Evolutionary conservation across 2,329 filamentous ascomycete genomes (phyloP), one percentile per base, ranked within the genome.

Genomic region (Aureobasidium sp.): DNA sequence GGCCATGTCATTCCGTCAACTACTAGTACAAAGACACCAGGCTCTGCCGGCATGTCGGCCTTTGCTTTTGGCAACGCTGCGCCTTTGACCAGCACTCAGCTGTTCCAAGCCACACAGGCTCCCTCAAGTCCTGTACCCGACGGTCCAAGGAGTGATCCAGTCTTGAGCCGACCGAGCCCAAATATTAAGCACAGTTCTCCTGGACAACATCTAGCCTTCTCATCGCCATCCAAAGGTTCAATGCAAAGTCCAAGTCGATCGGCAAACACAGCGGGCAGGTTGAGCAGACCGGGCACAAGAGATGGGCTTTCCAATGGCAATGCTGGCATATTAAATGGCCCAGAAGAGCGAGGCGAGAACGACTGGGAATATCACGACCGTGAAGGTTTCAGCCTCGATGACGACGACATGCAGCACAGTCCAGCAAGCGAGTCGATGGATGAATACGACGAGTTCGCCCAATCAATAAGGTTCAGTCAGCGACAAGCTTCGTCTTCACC

Each of bases 91-190:
- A 64, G 72, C 22, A 74, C 72, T 6, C 73, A 76, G 54, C 63
- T 70, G 11, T 76, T 74, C 59, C 65, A 70, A 45, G 68, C 70
- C 22, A 75, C 72, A 1, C 74, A 74, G 56, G 70, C 68, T 19
- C 65, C 64, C 16, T 74, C 73, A 0, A 75, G 73, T 21, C 72
- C 73, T 16, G 58, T 66, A 3, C 59, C 64, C 16, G 68, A 68
- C 53, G 63, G 56, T 2, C 59, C 61, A 3, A 64, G 60, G n/a
- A 74, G 73, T 14, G 73, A 76, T 57, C 66, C 70, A 1, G 61
- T 74, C 16, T 67, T 71, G 51, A 68, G 70, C 30, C 69, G 73
- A 17, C 74, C 73, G 2, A 75, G 72, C 16, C 73, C 73, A 5
- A 71, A 73, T 50, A 65, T 72, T 49, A 58, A 62, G 29, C 44